Base-by-base conservation (phyloP, 192 early-diverging fungal species). In the Lobosporangium transversale region DNA sequence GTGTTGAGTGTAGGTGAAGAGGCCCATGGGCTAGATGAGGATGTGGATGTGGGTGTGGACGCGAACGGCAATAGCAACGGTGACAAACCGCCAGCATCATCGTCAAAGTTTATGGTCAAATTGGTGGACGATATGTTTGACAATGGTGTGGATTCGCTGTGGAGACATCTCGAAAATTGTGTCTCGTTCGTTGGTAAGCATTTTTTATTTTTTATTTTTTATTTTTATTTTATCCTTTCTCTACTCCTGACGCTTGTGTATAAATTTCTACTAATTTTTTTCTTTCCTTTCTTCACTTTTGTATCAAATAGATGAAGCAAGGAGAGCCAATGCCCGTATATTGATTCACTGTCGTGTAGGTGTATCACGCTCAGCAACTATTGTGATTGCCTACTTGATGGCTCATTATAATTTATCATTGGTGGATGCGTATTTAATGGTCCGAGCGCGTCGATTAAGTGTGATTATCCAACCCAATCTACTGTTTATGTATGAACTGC, bases 401-500 rank as follows among this genome's bases (percentile, higher is more conserved):
- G 68, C 76, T 7, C 80, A 86, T 44, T 64, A 86, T 26, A 65
- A 68, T 6, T 62, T 79, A 30, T 83, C 81, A 14, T 63, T 88
- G 8, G 80, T 85, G 2, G 78, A 83, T 21, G 85, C 87, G 8
- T 88, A 88, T 49, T 30, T 86, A 12, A 81, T 80, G 62, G 87
- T 88, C 27, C 80, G 87, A 4, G 87, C 87, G 2, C 80, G 85
- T 31, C 82, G 87, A 14, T 51, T 88, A 6, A 88, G 86, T 74
- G 87, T 88, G 8, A 86, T 88, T 26, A 88, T 88, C n/a, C 87
- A 88, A 53, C 87, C 87, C 26, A 88, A 88, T 62, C 50, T 88
- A 6, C 81, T 85, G 35, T 86, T 88, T 40, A 88, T 88, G 87
- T 88, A 86, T 54, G 87, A 88, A 53, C 61, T 88, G 20, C 29